Conservation (phyloP, 2,329 filamentous ascomycete species). For the Calonectria hongkongensis region DNA sequence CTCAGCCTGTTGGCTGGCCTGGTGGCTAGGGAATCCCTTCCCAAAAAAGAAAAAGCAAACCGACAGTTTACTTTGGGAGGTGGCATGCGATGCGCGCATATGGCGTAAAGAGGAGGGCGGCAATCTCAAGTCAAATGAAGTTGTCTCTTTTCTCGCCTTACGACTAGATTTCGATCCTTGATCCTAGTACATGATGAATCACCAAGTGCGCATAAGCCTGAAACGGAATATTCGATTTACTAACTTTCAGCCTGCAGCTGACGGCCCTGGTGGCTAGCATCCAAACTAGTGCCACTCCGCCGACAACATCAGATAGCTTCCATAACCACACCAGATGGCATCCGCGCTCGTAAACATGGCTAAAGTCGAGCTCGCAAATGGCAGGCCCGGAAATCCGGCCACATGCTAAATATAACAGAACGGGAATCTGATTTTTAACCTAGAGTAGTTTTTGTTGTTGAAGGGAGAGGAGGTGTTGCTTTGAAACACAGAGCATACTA, state of each 20-base stretch:
- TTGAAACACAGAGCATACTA: not conserved
- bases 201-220: conserved; percentile 34
- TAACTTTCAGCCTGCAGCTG: conserved; percentile 19
- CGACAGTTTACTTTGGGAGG: not conserved
- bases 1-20: not conserved
- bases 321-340: not conserved
- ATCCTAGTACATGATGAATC: conserved; percentile 42
- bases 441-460: not conserved
- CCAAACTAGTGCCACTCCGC: conserved; percentile 8
- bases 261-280: conserved; percentile 10
- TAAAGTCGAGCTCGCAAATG: not conserved
- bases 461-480: not conserved
- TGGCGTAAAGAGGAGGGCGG: conserved; percentile 16
- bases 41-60: not conserved
- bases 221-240: conserved; percentile 26
- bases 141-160: conserved; percentile 41
- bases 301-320: conserved; percentile 4
- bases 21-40: not conserved
- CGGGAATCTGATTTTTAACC: not conserved
- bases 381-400: no score
- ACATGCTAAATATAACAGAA: not conserved
- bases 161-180: conserved; percentile 32
- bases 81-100: conserved; percentile 23
- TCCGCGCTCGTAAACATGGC: not conserved
- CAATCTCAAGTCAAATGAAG: conserved; percentile 20